Percentiles rank a stretch among this genome's conserved stretches.
phyloP scores from a whole-genome alignment of 768 basidiomycete genomes.

The Termitomyces sp. region DNA sequence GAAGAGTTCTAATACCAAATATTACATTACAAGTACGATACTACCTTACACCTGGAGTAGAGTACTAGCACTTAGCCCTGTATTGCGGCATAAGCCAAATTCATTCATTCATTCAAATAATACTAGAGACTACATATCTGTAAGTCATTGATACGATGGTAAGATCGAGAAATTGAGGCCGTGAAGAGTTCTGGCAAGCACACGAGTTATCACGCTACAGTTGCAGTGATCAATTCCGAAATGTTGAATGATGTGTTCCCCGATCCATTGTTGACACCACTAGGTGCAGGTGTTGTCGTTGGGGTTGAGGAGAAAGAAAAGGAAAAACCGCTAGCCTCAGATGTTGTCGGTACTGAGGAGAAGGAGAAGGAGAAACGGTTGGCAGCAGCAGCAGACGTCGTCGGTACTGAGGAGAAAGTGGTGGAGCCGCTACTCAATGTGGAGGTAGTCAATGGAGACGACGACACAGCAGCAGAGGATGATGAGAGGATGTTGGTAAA shows the following conservation, averaged over 20 bases:
- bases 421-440: slow-evolving; percentile 2
- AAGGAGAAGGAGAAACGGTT: neutral
- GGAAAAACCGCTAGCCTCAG: slow-evolving; percentile 2
- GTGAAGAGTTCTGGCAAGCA: neutral
- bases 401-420: neutral
- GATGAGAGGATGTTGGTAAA: neutral
- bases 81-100: too few species aligned
- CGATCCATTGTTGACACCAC: slow-evolving; percentile 6
- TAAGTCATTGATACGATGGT: neutral
- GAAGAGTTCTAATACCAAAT: too few species aligned
- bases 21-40: too few species aligned
- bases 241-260: slow-evolving; percentile 8
- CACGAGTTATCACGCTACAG: neutral
- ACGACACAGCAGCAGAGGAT: neutral
- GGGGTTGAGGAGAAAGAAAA: slow-evolving; percentile 5
- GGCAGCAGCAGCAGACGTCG: neutral
- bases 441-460: slow-evolving; percentile 1
- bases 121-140: neutral
- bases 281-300: slow-evolving; percentile 8
- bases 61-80: too few species aligned
- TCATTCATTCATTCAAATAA: too few species aligned
- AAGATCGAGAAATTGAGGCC: too few species aligned
- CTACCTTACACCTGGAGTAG: too few species aligned
- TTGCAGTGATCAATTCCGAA: slow-evolving; percentile 13
- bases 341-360: neutral